phyloP scores from a whole-genome alignment of 306 rosid genomes.

The Cicer pinnatifidum region DNA sequence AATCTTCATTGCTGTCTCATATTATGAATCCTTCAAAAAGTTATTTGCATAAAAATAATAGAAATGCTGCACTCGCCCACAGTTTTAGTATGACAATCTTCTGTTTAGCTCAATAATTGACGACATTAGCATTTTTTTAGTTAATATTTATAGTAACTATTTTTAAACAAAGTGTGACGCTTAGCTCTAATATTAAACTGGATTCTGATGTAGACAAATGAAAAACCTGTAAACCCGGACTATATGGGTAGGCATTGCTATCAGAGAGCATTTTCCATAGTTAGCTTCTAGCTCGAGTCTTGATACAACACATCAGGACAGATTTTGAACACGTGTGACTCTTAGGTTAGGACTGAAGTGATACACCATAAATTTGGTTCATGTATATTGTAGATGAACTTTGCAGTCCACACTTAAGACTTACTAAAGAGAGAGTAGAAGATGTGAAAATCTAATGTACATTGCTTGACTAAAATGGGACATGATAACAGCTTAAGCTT shows the following conservation, averaged over 20 bases:
- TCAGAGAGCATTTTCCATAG: conserved; percentile 6
- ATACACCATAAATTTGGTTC: conserved; percentile 12
- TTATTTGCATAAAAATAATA: background rate
- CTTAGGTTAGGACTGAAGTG: conserved; percentile 19
- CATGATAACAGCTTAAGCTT: conserved; percentile 17
- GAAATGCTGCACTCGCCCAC: background rate
- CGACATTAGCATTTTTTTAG: background rate
- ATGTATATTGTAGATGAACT: conserved; percentile 7
- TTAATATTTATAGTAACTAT: background rate
- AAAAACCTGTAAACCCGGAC: conserved; percentile 31
- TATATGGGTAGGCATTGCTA: conserved; percentile 25
- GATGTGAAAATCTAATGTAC: conserved; percentile 8
- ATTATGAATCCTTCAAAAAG: conserved; percentile 3
- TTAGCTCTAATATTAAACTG: conserved; percentile 20
- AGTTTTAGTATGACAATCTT: conserved; percentile 17
- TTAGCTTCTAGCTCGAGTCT: conserved; percentile 24
- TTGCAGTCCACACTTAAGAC: conserved; percentile 7
- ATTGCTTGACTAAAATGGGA: conserved; percentile 4
- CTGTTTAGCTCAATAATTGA: conserved; percentile 8
- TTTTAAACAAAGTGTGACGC: conserved; percentile 17
- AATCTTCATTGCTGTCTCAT: background rate
- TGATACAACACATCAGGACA: conserved; percentile 33
- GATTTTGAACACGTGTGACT: conserved; percentile 11
- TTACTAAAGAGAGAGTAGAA: conserved; percentile 15
- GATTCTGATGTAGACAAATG: conserved; percentile 10